Base-by-base conservation (phyloP, 176 grass and related monocot species). In the Aegilops tauschii region DNA sequence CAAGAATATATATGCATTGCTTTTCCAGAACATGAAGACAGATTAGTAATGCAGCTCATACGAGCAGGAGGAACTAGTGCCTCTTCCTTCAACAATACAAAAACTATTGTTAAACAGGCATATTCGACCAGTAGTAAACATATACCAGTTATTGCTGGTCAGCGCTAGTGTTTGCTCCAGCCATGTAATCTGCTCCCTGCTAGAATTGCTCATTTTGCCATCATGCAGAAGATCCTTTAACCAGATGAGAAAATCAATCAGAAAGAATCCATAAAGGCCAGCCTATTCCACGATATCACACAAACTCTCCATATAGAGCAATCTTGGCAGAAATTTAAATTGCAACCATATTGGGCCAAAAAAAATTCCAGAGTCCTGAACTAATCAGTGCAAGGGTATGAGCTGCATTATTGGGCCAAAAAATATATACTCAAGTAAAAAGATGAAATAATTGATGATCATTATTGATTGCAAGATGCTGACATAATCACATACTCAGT, bases 151-250 rank as follows among this genome's bases (percentile, higher is more conserved):
- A 65, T 88, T 85, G 16, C 61, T 28, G 2, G 74, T 67, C 1
- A 29, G 7, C 0, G 67, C 78, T 77, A 90, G 12, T 50, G 75
- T 88, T 54, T 20, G 37, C n/a, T 86, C 78, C 69, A 92, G 47
- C 87, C 93, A 92, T 85, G 79, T 44, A 36, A 85, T 65, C 32
- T 87, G 77, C 27, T 86, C 70, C 29, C 80, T 90, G 39, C 65
- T 79, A 61, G 70, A 90, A 69, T 67, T 83, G 65, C 44, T 88
- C 56, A 85, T 62, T 59, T 80, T 82, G 0, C 88, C 90, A 42
- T 69, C 71, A 83, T 77, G 79, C 14, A 86, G 32, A 86, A 81
- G 25, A 13, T 88, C 90, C 93, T 95, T 86, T 78, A 79, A 64
- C 32, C 12, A 12, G 56, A 79, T 69, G 11, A 35, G 1, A 88